phyloP scores from a whole-genome alignment of 208 protist genomes.

The Herpetomonas tarakana region DNA sequence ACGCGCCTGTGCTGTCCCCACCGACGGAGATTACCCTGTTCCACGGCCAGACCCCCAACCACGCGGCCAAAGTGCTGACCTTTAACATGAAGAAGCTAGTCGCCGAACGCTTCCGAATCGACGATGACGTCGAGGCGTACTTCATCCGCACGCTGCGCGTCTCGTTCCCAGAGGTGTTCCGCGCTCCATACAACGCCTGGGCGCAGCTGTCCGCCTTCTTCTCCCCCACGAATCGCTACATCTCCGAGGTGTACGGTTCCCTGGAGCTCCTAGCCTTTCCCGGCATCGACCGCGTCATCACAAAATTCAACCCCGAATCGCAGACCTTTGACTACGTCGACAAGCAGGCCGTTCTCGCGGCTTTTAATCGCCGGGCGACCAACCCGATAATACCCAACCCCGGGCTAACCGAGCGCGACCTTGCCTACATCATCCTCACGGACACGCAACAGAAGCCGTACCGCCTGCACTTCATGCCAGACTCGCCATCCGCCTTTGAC shows the following conservation, averaged over 20 bases:
- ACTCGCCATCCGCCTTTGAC: not conserved
- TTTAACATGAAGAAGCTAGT: not conserved
- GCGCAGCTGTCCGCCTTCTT: conserved; percentile 81
- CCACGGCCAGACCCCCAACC: not conserved
- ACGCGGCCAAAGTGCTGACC: not conserved
- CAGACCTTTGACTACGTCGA: conserved; percentile 68
- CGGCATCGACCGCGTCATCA: conserved; percentile 80
- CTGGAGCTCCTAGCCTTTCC: conserved; percentile 85
- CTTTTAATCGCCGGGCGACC: conserved; percentile 16
- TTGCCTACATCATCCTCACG: conserved; percentile 10
- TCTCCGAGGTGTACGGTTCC: conserved; percentile 76
- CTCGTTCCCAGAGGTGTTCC: conserved; percentile 48
- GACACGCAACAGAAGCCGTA: conserved; percentile 2
- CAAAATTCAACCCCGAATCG: conserved; percentile 62
- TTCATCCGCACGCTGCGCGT: conserved; percentile 61
- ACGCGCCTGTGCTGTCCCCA: conserved; percentile 6
- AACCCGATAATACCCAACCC: too few relatives aligned
- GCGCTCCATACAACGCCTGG: conserved; percentile 83
- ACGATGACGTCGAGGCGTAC: conserved; percentile 76
- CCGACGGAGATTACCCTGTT: conserved; percentile 24
- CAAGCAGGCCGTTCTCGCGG: conserved; percentile 45
- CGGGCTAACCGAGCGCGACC: conserved; percentile 34
- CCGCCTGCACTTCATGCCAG: conserved; percentile 2
- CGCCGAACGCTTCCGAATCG: conserved; percentile 53
- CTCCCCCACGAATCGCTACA: conserved; percentile 30